Evolutionary conservation across 352 stramenopile species (phyloP), one percentile per base, ranked within the genome.

Genomic region (Phytopythium cucurbitacearum): DNA sequence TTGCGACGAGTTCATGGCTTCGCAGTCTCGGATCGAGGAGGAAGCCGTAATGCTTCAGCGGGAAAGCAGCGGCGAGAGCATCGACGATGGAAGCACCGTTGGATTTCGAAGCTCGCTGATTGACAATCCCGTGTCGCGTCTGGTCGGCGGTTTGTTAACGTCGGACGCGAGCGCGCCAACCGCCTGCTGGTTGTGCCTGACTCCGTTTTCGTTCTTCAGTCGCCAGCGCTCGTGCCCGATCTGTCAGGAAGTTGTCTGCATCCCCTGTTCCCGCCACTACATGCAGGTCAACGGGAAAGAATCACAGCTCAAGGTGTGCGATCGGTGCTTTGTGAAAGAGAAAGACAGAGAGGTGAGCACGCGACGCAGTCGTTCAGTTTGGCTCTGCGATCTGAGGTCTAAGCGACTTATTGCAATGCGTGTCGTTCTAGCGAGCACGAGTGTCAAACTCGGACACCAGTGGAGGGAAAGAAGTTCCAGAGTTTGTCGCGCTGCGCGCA

Each of bases 291-390:
- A 71, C 21, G 72, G 68, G 4, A 74, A 73, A 16, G 67, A 64
- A 0, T 58, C 69, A 1, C 64, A 85, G 34, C 33, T 74, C 1
- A 85, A 87, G 57, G 65, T 84, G 0, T 92, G 81, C 36, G 81
- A 92, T 39, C 70, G 81, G 4, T 92, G 81, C 40, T 92, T 90
- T 34, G 60, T 92, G 45, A 85, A 79, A 43, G 71, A 83, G 47
- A 87, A 78, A 28, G 79, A 92, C 38, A 64, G 64, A 10, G 73
- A 87, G 60, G 76, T 80, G 45, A 33, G 42, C 40, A 34, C 9
- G 13, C 15, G 10, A 12, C 21, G 21, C 21, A 28, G 21, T 28
- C 21, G 38, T 12, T 7, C 11, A 8, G 5, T 32, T 48, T 32
- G 7, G 2, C 16, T 48, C 8, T 48, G 2, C 21, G 21, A 28